phyloP scores from a whole-genome alignment of 768 basidiomycete genomes.

The Termitomyces sp. region DNA sequence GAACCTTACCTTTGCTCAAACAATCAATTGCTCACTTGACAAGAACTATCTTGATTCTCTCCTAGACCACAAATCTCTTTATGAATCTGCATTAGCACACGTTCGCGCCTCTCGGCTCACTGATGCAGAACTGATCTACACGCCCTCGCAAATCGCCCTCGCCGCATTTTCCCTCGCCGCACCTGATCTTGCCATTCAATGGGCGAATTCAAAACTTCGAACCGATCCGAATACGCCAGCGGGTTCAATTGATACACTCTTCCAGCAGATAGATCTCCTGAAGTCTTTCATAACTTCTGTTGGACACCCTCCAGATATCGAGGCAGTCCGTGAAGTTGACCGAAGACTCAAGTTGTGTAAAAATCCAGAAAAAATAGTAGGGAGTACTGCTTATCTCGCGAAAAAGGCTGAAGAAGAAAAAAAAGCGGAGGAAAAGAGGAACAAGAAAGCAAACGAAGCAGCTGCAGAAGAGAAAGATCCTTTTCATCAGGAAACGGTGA shows the following conservation, averaged over 20 bases:
- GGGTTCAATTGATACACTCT: conserved; percentile 22
- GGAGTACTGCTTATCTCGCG: conserved; percentile 76
- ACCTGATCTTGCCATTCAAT: conserved; percentile 53
- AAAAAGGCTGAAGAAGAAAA: conserved; percentile 69
- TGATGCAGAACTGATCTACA: conserved; percentile 86
- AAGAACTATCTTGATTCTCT: conserved; percentile 56
- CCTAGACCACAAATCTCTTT: conserved; percentile 44
- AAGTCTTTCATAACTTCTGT: conserved; percentile 46
- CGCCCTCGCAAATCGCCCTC: conserved; percentile 91
- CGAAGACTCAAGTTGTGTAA: conserved; percentile 81
- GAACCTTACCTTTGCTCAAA: conserved; percentile 7
- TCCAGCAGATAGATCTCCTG: conserved; percentile 44
- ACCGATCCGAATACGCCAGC: conserved; percentile 10
- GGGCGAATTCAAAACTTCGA: conserved; percentile 42
- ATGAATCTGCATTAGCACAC: conserved; percentile 60
- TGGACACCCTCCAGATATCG: conserved; percentile 68
- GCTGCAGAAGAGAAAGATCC: conserved; percentile 55
- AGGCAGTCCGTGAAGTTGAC: conserved; percentile 85
- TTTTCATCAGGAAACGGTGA: conserved; percentile 51
- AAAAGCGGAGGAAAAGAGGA: conserved; percentile 63
- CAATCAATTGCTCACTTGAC: not conserved
- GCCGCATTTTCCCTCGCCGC: conserved; percentile 67
- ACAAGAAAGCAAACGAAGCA: conserved; percentile 48
- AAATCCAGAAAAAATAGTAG: conserved; percentile 93
- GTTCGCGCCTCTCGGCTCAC: conserved; percentile 81